Base-by-base conservation (phyloP, 2,329 filamentous ascomycete species). In the Calonectria montana region DNA sequence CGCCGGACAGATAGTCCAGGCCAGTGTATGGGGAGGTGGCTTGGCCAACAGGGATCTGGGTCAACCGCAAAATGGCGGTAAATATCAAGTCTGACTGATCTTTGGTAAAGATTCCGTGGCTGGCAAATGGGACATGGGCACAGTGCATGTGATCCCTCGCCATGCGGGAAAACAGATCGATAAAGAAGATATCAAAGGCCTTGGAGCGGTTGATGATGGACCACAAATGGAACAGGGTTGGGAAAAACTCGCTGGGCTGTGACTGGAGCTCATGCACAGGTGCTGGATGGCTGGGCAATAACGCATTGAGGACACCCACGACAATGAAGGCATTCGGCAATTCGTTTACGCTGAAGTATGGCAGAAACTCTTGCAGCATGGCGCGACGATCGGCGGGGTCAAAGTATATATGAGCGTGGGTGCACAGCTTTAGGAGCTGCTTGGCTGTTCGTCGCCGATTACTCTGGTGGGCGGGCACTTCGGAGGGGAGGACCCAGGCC, bases 221-320 rank as follows among this genome's bases (percentile, higher is more conserved):
- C 97, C 97, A 99, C 1, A 98, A 85, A 82, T 99, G 97, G 87
- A 99, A 99, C 78, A 98, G 93, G 0, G 96, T 98, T 3, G 97
- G 97, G 41, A 98, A 86, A 79, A 97, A 96, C 80, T 96, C 92
- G 76, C 96, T 93, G 1, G 97, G 96, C 77, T 95, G 92, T n/a
- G 97, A 91, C 77, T 95, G 91, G 37, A 88, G 87, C 77, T 93
- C 91, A 35, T 91, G 91, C 29, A 91, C 88, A 4, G 95, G 93
- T 3, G 93, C 91, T 1, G 95, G 92, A 41, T 92, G 91, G 9
- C 96, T 98, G 21, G 97, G 97, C 73, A 99, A 89, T 79, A 99
- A 87, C 74, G 97, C 86, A 79, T 97, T 98, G 79, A 99, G 87
- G 72, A 96, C 85, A 3, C 95, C 96, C 27, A 94, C 91, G n/a